These are phyloP conservation scores for Suillus brevipes DNA, from an alignment of 768 basidiomycete species.

Conservation along the genomic window DNA sequence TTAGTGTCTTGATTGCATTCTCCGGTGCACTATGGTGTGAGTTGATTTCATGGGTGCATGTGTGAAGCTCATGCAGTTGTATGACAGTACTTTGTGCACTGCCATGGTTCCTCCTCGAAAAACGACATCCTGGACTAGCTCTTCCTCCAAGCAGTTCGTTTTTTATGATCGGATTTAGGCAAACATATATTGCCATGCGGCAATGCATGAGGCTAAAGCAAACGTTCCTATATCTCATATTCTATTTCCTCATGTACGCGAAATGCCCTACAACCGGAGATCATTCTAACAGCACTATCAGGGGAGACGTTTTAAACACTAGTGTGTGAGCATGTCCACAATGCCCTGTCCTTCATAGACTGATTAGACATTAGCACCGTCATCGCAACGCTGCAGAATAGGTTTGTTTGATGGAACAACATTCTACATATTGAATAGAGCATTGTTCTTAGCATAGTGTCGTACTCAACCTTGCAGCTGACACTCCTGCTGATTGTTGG, in stretches of 20 bases:
- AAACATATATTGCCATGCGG: constrained; percentile 58
- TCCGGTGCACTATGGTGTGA: constrained; percentile 74
- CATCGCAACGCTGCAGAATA: constrained; percentile 69
- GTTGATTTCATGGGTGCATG: constrained; percentile 22
- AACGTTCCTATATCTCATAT: constrained; percentile 71
- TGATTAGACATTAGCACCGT: constrained; percentile 51
- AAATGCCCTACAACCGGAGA: neutral
- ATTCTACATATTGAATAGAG: neutral
- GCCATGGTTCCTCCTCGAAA: constrained; percentile 75
- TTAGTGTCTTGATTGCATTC: constrained; percentile 78
- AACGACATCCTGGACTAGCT: constrained; percentile 62
- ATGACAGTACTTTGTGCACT: constrained; percentile 59
- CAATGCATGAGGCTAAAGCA: constrained; percentile 71
- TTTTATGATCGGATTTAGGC: constrained; percentile 66
- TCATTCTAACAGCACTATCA: constrained; percentile 22
- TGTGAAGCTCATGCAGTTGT: neutral
- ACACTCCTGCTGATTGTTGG: constrained; percentile 49
- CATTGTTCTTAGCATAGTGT: constrained; percentile 49
- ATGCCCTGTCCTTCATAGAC: neutral
- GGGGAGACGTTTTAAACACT: constrained; percentile 77
- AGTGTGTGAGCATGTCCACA: constrained; percentile 53
- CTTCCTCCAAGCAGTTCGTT: constrained; percentile 56
- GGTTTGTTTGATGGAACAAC: constrained; percentile 34
- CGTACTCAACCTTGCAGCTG: constrained; percentile 71
- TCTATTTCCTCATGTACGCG: constrained; percentile 74